These are phyloP conservation scores for Penicillium odoratum DNA, from an alignment of 495 filamentous ascomycete genomes.

Conservation along the genomic window DNA sequence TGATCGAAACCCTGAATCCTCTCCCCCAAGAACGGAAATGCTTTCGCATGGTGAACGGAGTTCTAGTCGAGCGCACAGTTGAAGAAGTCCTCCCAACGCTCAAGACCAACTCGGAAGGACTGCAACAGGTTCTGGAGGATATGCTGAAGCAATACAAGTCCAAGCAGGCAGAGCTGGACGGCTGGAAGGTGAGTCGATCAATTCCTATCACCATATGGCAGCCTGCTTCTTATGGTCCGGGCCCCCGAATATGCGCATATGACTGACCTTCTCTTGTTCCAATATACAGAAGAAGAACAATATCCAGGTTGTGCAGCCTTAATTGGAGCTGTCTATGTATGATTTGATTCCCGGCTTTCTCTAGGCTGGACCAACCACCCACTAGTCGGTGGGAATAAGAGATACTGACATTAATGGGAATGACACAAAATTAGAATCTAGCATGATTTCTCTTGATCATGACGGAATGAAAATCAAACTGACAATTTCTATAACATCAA, in stretches of 20 bases:
- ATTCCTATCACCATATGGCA: not conserved
- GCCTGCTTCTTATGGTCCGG: not conserved
- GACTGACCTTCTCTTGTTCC: constrained; percentile 8
- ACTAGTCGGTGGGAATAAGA: constrained; percentile 8
- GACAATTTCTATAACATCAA: not conserved
- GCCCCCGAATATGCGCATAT: not conserved
- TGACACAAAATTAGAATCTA: constrained; percentile 26
- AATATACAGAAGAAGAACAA: constrained; percentile 91
- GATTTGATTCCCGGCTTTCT: constrained; percentile 15
- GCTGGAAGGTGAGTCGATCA: constrained; percentile 82
- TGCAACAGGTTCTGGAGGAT: constrained; percentile 95
- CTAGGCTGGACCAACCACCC: constrained; percentile 4
- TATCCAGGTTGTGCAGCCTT: constrained; percentile 90
- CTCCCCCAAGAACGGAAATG: constrained; percentile 87
- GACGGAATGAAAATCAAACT: constrained; percentile 8
- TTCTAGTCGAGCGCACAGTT: constrained; percentile 90
- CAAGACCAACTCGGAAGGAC: constrained; percentile 89
- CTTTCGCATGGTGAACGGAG: constrained; percentile 98
- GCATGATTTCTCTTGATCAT: constrained; percentile 18
- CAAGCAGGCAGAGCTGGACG: constrained; percentile 94
- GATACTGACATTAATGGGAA: constrained; percentile 27
- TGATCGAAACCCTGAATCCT: constrained; percentile 88
- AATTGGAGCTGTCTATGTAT: constrained; percentile 22
- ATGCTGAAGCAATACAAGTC: constrained; percentile 94
- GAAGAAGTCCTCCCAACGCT: constrained; percentile 87